phyloP scores from a whole-genome alignment of 225 moss, liverwort and hornwort species.

The Physcomitrellopsis africana region DNA sequence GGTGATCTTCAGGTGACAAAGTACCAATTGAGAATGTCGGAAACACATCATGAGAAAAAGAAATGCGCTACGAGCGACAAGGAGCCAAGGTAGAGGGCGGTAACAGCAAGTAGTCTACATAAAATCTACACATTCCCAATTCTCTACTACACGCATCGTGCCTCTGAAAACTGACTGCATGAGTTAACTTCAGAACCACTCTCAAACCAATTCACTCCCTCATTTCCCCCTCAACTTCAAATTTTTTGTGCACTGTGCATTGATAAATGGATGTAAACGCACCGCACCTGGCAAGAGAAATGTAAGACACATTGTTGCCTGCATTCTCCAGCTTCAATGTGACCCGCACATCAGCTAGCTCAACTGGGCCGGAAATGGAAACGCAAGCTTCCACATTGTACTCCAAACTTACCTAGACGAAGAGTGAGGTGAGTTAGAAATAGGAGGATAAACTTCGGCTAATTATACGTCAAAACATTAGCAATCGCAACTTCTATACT shows the following conservation, averaged over 20 bases:
- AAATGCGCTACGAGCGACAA: slow-evolving; percentile 4
- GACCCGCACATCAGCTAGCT: slow-evolving; percentile 60
- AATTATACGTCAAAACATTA: not conserved
- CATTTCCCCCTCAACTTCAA: not conserved
- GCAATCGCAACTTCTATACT: not conserved
- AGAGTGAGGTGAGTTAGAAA: slow-evolving; percentile 23
- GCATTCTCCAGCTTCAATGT: slow-evolving; percentile 75
- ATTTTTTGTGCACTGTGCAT: not conserved
- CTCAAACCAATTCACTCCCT: not conserved
- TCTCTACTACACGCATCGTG: not conserved
- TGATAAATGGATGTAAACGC: not conserved
- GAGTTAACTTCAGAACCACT: slow-evolving; percentile 1
- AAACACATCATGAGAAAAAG: slow-evolving; percentile 11
- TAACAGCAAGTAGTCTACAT: slow-evolving; percentile 5
- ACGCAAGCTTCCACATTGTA: slow-evolving; percentile 84
- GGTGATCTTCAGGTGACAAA: not conserved
- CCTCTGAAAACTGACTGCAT: not conserved
- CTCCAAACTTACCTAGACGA: slow-evolving; percentile 57
- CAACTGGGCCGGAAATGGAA: slow-evolving; percentile 58
- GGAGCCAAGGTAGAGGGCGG: not conserved
- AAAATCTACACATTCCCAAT: slow-evolving; percentile 5
- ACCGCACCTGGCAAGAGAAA: slow-evolving; percentile 69
- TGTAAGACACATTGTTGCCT: slow-evolving; percentile 51
- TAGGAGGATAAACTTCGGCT: not conserved
- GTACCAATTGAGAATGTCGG: not conserved